Conservation (phyloP, 306 rosid genomes). For the Mimosa bimucronata region DNA sequence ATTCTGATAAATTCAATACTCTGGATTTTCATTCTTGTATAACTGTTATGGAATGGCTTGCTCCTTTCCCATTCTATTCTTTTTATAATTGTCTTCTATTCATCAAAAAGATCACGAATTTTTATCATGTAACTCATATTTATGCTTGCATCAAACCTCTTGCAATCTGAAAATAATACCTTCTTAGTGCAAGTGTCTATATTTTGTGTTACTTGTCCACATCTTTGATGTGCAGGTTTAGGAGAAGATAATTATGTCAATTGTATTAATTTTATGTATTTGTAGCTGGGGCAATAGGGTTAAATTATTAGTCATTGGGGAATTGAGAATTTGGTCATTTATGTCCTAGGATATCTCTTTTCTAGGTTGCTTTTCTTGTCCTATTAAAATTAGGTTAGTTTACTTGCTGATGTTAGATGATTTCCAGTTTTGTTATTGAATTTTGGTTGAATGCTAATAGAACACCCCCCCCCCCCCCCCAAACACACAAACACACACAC, state of each 20-base stretch:
- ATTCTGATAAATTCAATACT: slow-evolving; percentile 9
- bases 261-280: neutral
- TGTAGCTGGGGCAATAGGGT: neutral
- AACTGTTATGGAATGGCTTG: slow-evolving; percentile 23
- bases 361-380: neutral
- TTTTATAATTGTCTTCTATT: slow-evolving; percentile 1
- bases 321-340: neutral
- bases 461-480: too few species aligned
- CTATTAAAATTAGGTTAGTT: neutral
- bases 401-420: neutral
- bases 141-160: slow-evolving; percentile 12
- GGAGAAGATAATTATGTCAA: neutral
- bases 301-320: neutral
- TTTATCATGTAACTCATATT: slow-evolving; percentile 25
- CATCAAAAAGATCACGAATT: slow-evolving; percentile 22
- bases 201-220: neutral
- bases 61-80: slow-evolving; percentile 5
- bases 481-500: too few species aligned
- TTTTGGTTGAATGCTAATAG: neutral
- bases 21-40: slow-evolving; percentile 29
- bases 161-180: slow-evolving; percentile 15
- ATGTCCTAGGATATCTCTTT: neutral
- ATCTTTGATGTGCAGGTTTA: neutral
- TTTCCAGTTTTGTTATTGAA: neutral
- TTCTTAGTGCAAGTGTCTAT: slow-evolving; percentile 24